A percentile compares a stretch with the other conserved stretches of the same genome.
phyloP scores from a whole-genome alignment of 164 flowering plant species.

The Pachysandra terminalis region DNA sequence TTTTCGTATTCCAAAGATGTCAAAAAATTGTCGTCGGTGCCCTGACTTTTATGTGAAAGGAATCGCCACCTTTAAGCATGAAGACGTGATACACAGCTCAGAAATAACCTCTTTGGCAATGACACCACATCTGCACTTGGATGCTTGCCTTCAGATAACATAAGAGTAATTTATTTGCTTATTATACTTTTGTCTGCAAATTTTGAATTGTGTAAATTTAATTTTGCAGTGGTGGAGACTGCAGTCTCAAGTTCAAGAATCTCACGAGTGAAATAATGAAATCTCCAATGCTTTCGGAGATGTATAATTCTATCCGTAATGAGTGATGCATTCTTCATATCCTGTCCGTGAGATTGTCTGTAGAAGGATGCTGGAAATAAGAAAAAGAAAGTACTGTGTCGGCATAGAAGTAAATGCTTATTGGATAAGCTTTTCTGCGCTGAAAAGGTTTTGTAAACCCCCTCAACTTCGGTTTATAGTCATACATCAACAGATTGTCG shows the following conservation, averaged over 20 bases:
- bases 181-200: no score
- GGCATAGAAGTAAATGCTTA: background rate
- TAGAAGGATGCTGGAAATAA: background rate
- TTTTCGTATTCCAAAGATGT: no score
- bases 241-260: slow-evolving; percentile 79
- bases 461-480: no score
- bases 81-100: no score
- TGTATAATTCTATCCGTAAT: slow-evolving; percentile 69
- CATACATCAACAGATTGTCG: no score
- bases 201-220: no score
- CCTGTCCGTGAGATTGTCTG: background rate
- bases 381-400: background rate
- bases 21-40: no score
- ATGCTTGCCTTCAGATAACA: no score
- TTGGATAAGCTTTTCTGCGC: background rate
- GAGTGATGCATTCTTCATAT: slow-evolving; percentile 40
- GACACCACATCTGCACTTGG: no score
- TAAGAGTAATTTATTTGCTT: no score
- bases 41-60: background rate
- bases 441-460: no score
- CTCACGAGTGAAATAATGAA: slow-evolving; percentile 73
- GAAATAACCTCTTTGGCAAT: no score
- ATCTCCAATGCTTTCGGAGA: slow-evolving; percentile 56
- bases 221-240: slow-evolving; percentile 86
- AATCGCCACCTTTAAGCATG: background rate